Conservation (phyloP, 371 early-diverging fungal species). For the Lichtheimia corymbifera region DNA sequence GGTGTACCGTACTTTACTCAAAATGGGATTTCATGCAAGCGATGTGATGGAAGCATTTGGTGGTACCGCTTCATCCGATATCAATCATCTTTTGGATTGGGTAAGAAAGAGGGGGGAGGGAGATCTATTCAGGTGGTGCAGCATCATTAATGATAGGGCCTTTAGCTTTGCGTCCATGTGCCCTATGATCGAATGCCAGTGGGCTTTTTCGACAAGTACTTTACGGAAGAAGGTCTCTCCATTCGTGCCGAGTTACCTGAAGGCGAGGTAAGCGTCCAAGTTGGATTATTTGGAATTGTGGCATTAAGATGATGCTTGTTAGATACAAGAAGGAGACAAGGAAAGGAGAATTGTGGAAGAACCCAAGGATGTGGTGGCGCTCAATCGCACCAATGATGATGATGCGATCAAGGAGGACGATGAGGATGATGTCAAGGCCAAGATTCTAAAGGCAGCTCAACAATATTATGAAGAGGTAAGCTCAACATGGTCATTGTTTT, state of each 20-base stretch:
- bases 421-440: constrained; percentile 27
- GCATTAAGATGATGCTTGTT: no score
- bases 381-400: constrained; percentile 5
- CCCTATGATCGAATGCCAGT: constrained; percentile 60
- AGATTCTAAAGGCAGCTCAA: constrained; percentile 34
- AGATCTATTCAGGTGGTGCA: not conserved
- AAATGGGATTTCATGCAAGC: constrained; percentile 47
- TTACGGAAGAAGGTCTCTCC: constrained; percentile 42
- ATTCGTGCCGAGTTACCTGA: constrained; percentile 8
- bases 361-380: not conserved
- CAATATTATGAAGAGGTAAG: constrained; percentile 20
- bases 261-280: not conserved
- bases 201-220: constrained; percentile 61
- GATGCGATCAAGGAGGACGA: not conserved
- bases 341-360: constrained; percentile 3
- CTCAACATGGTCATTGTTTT: constrained; percentile 10
- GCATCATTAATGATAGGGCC: not conserved
- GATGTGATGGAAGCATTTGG: constrained; percentile 54
- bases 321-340: not conserved
- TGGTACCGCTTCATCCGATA: constrained; percentile 43
- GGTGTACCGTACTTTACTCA: constrained; percentile 46
- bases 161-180: constrained; percentile 54
- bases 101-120: constrained; percentile 29
- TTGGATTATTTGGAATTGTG: no score
- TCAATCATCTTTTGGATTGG: constrained; percentile 61